These are phyloP conservation scores for Euphorbia pulcherrima DNA, from an alignment of 345 rosid species.

Conservation along the genomic window DNA sequence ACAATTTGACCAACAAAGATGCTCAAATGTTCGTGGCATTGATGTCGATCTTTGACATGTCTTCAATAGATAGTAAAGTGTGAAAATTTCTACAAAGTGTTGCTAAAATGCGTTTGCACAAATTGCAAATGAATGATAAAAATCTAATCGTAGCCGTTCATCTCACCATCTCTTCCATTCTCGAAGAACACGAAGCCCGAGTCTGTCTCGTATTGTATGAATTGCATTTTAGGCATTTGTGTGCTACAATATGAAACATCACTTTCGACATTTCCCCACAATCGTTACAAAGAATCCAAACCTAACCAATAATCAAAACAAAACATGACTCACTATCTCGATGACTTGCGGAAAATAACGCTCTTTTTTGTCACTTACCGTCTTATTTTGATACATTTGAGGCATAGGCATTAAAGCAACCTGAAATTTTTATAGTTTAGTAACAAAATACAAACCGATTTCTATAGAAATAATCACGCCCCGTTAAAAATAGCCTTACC, in stretches of 20 bases:
- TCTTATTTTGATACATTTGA: conserved; percentile 37
- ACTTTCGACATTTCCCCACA: conserved; percentile 49
- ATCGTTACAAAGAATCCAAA: conserved; percentile 64
- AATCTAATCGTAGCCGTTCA: conserved; percentile 1
- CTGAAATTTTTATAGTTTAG: conserved; percentile 20
- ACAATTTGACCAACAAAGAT: background rate
- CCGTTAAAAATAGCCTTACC: conserved; percentile 16
- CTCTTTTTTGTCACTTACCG: conserved; percentile 28
- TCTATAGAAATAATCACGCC: background rate
- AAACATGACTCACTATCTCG: background rate
- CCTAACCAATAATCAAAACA: conserved; percentile 23
- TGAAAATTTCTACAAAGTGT: background rate
- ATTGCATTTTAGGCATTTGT: conserved; percentile 47
- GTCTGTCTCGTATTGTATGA: conserved; percentile 58
- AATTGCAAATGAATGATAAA: background rate
- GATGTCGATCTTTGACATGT: too few species aligned
- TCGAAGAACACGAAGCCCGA: conserved; percentile 23
- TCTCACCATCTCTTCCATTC: conserved; percentile 11
- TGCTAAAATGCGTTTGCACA: background rate
- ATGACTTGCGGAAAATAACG: background rate
- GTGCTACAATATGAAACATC: conserved; percentile 41
- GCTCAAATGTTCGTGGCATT: background rate
- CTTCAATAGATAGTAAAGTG: too few species aligned
- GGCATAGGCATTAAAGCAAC: conserved; percentile 56
- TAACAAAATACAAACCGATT: background rate